Base-by-base conservation (phyloP, 164 flowering plant species). In the Tetracentron sinense region DNA sequence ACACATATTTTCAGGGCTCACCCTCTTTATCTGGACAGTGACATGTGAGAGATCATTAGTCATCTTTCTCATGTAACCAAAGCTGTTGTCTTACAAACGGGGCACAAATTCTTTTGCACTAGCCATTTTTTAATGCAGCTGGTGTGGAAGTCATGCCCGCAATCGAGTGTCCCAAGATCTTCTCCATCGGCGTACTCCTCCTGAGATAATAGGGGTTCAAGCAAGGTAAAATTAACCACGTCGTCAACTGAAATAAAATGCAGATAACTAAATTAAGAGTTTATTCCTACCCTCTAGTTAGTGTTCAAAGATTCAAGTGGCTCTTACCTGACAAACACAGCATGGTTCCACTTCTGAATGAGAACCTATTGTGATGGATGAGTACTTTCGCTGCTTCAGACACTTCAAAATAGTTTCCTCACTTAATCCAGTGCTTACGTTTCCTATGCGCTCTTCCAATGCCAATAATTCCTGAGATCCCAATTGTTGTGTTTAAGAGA, bases 21-120 rank as follows among this genome's bases (percentile, higher is more conserved):
- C 42, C 59, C 23, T 56, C 23, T 56, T 30, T 30, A 56, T 30
- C 42, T 30, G 1, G n/a, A 30, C 59, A 30, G 42, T 6, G 31
- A 31, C n/a, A 56, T 19, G 42, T 6, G 11, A 29, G 2, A 19
- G 47, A 31, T 7, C 29, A 11, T 33, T 17, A 42, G 44, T n/a
- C 55, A 29, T 30, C 35, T 15, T n/a, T 63, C 66, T 74, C 63
- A 73, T 44, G 72, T 77, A 56, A 68, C 49, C 69, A 89, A 68
- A 27, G 78, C 96, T 1, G 93, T 78, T n/a, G 83, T 85, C 78
- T 93, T 93, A 61, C 98, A 92, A 29, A 90, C 78, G 21, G 98
- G 98, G 77, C 97, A 92, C 55, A 80, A 46, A 62, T 92, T 93
- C 79, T 90, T 93, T 38, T 75, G 84, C 63, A 61, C 61, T 61